These are phyloP conservation scores for Tolypocladium capitatum DNA, from an alignment of 2,329 filamentous ascomycete genomes.

Conservation along the genomic window DNA sequence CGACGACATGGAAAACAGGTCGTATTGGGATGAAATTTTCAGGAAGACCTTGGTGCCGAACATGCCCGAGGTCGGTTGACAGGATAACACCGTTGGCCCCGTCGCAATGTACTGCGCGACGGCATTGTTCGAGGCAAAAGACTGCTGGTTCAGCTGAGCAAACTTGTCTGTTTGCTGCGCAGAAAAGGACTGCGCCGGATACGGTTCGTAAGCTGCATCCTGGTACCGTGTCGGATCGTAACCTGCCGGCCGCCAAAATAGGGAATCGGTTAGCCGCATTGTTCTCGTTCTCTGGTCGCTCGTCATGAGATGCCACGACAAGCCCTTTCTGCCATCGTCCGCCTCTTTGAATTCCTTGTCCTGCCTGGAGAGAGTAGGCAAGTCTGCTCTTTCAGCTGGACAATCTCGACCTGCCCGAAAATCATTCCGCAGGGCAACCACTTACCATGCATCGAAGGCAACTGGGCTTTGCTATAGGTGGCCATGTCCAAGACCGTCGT, in stretches of 20 bases:
- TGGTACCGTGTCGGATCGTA: slow-evolving; percentile 50
- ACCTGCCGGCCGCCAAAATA: slow-evolving; percentile 21
- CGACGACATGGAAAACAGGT: slow-evolving; percentile 47
- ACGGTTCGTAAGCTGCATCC: slow-evolving; percentile 40
- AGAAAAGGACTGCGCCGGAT: slow-evolving; percentile 32
- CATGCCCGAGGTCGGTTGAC: slow-evolving; percentile 53
- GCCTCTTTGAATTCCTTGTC: background rate
- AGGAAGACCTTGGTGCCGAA: slow-evolving; percentile 60
- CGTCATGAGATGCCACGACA: background rate
- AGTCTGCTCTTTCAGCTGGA: background rate
- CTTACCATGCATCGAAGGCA: slow-evolving; percentile 72
- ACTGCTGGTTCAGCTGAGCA: slow-evolving; percentile 39
- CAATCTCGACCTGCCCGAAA: background rate
- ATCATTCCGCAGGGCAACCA: slow-evolving; percentile 12
- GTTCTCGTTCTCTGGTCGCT: background rate
- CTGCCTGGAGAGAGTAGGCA: background rate
- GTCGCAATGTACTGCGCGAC: slow-evolving; percentile 55
- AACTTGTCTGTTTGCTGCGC: slow-evolving; percentile 36
- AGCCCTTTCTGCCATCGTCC: background rate
- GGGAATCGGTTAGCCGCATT: background rate
- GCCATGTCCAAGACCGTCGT: slow-evolving; percentile 24
- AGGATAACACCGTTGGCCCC: slow-evolving; percentile 50
- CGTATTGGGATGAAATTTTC: slow-evolving; percentile 62
- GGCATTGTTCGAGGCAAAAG: slow-evolving; percentile 47
- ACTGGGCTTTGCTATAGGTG: slow-evolving; percentile 61